Percentiles rank a stretch among this genome's conserved stretches.
Conservation (phyloP, 768 basidiomycete species). For the Tricholoma bakamatsutake region DNA sequence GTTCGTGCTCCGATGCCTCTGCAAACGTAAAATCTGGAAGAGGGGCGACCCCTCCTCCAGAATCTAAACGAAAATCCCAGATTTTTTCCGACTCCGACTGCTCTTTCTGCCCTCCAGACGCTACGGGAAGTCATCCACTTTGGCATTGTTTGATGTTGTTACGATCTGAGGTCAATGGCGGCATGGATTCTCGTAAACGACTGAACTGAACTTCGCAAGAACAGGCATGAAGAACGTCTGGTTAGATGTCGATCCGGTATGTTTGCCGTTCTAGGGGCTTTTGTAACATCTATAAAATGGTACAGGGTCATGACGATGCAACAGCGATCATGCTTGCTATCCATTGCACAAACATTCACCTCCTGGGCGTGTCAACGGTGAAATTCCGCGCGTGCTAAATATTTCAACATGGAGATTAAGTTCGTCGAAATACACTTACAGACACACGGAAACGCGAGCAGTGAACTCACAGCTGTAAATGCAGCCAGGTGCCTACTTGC, state of each 20-base stretch:
- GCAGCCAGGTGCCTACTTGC: conserved; percentile 73
- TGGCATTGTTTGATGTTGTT: neutral
- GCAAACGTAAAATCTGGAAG: too few species aligned
- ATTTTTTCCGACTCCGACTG: too few species aligned
- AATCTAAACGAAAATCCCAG: too few species aligned
- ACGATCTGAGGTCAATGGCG: neutral
- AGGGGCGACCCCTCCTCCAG: too few species aligned
- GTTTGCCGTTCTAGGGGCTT: conserved; percentile 12
- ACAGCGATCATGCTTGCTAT: conserved; percentile 75
- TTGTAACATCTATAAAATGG: neutral
- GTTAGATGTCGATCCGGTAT: conserved; percentile 64
- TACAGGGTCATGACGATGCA: conserved; percentile 86
- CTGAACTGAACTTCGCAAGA: neutral
- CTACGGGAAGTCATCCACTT: neutral
- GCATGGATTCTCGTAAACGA: too few species aligned
- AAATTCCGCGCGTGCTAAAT: conserved; percentile 8
- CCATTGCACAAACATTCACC: conserved; percentile 54
- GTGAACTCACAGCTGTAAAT: conserved; percentile 59
- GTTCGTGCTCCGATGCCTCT: too few species aligned
- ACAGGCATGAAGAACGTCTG: conserved; percentile 37
- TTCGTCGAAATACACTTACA: conserved; percentile 19
- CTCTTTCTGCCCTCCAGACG: too few species aligned
- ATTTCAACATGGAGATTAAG: neutral
- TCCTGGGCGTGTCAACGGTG: conserved; percentile 85
- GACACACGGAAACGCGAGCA: conserved; percentile 78